Evolutionary conservation across 768 basidiomycete species (phyloP), one percentile per base, ranked within the genome.

Genomic region (Serpula lacrymans): DNA sequence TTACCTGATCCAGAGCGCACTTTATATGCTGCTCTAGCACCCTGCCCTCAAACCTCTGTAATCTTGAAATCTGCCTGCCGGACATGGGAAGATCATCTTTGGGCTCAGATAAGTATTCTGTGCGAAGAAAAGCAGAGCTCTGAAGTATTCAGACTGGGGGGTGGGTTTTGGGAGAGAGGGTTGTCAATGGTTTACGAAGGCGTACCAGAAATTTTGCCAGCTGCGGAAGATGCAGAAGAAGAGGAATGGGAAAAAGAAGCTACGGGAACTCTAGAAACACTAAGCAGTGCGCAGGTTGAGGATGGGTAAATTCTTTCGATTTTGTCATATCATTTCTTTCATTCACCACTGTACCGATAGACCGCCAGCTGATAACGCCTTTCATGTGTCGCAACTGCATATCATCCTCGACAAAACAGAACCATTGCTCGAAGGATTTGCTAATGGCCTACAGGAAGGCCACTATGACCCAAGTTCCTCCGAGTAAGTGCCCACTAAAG

Each of bases 31-130:
- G 82, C 92, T 1, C 76, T 99, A 6, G 82, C 72, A 20, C 94
- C 82, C 23, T 84, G 72, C 10, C 77, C 71, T 33, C 82, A 74
- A 59, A 88, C 86, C 1, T 73, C 78, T 0, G 65, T 60, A 16
- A 62, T 84, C 23, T 75, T 91, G 24, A 81, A 85, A 47, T 73
- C 81, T 0, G 79, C 85, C 3, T 94, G 90, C 54, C 66, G 82
- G 24, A 85, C 88, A 16, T 98, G 95, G 94, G 88, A 94, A 54
- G 96, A 99, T 54, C 84, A 94, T 55, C 70, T 98, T 0, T 99
- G 96, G 96, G 90, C 88, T 0, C 84, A 88, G 43, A 69, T 93
- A 37, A 82, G 81, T 50, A 72, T 89, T 35, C 68, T 89, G 27
- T 84, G 88, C 51, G 89, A 94, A 55, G 82, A 90, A 50, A 82